These are phyloP conservation scores for Cytospora chrysosperma DNA, from an alignment of 2,329 filamentous ascomycete genomes.

Conservation along the genomic window DNA sequence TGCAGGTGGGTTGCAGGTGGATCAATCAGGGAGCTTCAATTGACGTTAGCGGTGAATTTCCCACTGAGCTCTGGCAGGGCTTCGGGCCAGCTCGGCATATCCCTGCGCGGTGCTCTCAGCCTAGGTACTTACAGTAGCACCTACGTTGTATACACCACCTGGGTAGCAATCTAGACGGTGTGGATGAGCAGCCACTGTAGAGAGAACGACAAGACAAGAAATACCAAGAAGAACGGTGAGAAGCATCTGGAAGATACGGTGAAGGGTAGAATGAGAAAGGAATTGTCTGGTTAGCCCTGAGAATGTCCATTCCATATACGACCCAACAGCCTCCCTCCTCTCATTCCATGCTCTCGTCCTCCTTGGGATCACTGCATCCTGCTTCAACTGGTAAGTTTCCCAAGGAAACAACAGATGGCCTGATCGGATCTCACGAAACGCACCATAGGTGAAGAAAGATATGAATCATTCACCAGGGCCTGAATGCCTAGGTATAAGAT, in stretches of 20 bases:
- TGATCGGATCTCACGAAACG: neutral
- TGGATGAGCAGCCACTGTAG: neutral
- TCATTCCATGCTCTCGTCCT: neutral
- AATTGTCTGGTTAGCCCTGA: neutral
- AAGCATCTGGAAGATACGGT: neutral
- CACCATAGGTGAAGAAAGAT: neutral
- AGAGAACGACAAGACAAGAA: neutral
- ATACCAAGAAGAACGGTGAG: no score
- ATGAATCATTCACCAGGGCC: neutral
- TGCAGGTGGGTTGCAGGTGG: neutral
- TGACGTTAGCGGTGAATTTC: conserved; percentile 2
- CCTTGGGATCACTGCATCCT: neutral
- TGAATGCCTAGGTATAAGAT: neutral
- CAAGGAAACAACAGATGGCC: neutral
- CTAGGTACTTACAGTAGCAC: no score
- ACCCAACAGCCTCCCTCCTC: neutral
- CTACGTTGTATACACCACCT: no score
- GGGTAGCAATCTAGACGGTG: neutral
- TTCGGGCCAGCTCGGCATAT: conserved; percentile 17
- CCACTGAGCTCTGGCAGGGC: conserved; percentile 8
- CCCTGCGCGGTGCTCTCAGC: conserved; percentile 16
- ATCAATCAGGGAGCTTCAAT: neutral
- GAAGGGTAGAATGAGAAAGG: neutral
- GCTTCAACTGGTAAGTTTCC: neutral
- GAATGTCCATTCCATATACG: neutral